Percentiles rank a stretch among this genome's conserved stretches.
These are phyloP conservation scores for Saccharomyces paradoxus DNA, from an alignment of 805 yeast genomes.

Conservation along the genomic window DNA sequence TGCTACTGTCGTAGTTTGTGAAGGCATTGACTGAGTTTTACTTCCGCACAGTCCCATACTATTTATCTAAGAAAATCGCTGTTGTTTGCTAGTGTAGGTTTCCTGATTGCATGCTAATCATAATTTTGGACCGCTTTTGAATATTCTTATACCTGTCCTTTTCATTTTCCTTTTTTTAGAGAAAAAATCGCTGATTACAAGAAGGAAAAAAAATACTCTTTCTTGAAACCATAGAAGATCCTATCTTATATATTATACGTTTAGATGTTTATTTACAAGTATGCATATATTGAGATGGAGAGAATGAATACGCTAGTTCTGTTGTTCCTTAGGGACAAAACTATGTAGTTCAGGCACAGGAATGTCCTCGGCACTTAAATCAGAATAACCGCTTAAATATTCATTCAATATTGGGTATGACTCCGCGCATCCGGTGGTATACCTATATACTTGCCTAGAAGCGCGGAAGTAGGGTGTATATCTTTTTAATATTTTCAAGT, in stretches of 20 bases:
- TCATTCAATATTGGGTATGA: constrained; percentile 29
- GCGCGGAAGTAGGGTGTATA: constrained; percentile 37
- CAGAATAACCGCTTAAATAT: constrained; percentile 18
- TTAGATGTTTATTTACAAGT: background rate
- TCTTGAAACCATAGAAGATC: background rate
- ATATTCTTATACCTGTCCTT: background rate
- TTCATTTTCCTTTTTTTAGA: background rate
- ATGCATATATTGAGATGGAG: background rate
- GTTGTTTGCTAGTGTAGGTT: background rate
- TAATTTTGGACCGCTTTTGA: background rate
- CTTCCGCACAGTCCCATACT: constrained; percentile 21
- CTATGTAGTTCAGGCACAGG: constrained; percentile 30
- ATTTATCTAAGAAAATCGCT: background rate
- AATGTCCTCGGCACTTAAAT: constrained; percentile 28
- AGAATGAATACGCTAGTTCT: background rate
- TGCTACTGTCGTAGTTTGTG: background rate
- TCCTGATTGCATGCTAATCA: background rate
- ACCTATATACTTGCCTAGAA: constrained; percentile 32
- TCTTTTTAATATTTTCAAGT: constrained; percentile 40
- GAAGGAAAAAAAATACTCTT: background rate
- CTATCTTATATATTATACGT: background rate
- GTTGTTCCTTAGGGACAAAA: constrained; percentile 10
- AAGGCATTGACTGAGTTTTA: constrained; percentile 5
- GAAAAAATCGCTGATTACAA: background rate
- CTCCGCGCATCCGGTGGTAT: constrained; percentile 31